Evolutionary conservation across 768 basidiomycete genomes (phyloP).

Genomic region (Tricholoma flavovirens): DNA sequence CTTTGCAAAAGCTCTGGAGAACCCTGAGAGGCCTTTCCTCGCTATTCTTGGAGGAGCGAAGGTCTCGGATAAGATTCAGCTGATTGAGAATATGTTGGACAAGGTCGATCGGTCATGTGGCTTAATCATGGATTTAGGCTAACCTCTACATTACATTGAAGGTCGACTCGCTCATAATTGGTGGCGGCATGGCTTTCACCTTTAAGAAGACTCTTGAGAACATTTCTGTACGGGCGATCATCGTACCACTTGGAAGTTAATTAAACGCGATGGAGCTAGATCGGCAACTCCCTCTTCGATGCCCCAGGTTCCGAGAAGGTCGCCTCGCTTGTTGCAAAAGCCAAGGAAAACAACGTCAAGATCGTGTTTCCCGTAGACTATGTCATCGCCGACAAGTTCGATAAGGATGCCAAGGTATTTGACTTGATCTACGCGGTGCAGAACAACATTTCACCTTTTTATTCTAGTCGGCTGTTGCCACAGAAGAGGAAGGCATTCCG

Average conservation of each 20-base stretch:
- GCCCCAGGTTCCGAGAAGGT: conserved; percentile 86
- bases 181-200: conserved; percentile 98
- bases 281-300: conserved; percentile 94
- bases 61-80: conserved; percentile 97
- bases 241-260: conserved; percentile 1
- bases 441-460: not conserved
- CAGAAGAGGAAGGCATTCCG: conserved; percentile 84
- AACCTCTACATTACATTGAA: conserved; percentile 21
- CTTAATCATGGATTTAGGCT: not conserved
- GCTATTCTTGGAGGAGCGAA: conserved; percentile 98
- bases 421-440: not conserved
- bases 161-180: conserved; percentile 95
- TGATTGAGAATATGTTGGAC: conserved; percentile 99
- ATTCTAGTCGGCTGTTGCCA: conserved; percentile 61
- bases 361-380: conserved; percentile 95
- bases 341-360: conserved; percentile 86
- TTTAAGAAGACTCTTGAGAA: conserved; percentile 93
- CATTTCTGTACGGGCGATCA: conserved; percentile 47
- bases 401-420: conserved; percentile 79
- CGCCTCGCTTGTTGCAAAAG: conserved; percentile 77
- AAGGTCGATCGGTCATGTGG: conserved; percentile 61
- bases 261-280: conserved; percentile 38
- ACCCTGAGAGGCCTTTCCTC: conserved; percentile 91
- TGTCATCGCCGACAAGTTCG: conserved; percentile 92
- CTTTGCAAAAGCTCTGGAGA: conserved; percentile 96